Percentiles rank a stretch among this genome's conserved stretches.
Evolutionary conservation across 148 eudicot species (phyloP).

Genomic region (Talinum fruticosum): DNA sequence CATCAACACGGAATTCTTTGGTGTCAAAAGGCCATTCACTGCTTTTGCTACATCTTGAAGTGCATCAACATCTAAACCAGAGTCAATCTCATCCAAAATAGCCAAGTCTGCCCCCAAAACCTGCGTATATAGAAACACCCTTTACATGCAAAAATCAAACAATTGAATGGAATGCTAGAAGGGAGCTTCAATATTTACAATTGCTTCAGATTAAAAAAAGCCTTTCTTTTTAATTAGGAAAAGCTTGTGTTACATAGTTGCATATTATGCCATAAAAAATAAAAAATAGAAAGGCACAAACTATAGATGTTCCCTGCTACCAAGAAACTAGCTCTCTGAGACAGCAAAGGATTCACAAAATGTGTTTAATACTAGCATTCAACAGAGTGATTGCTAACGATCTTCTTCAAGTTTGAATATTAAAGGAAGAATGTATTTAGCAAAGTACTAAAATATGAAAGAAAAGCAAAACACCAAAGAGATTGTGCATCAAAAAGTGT

Average conservation of each 20-base stretch:
- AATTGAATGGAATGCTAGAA: background rate
- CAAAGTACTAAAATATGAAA: background rate
- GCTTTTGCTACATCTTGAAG: conserved; percentile 93
- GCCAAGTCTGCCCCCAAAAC: conserved; percentile 96
- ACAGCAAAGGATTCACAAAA: background rate
- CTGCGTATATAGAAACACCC: conserved; percentile 30
- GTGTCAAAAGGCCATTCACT: conserved; percentile 73
- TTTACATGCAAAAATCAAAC: background rate
- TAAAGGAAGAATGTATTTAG: background rate
- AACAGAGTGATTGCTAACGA: background rate
- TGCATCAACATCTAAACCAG: conserved; percentile 97
- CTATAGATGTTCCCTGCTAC: too few relatives aligned
- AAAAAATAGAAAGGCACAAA: too few relatives aligned
- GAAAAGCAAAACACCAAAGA: background rate
- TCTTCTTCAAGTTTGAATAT: background rate
- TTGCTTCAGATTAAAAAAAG: conserved; percentile 3
- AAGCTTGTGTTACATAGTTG: too few relatives aligned
- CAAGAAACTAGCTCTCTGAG: background rate
- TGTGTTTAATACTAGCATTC: background rate
- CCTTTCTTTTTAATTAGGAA: too few relatives aligned
- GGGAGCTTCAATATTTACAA: background rate
- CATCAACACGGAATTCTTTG: conserved; percentile 79
- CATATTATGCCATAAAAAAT: background rate
- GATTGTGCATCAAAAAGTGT: too few relatives aligned
- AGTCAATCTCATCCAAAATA: conserved; percentile 93